These are phyloP conservation scores for Dryas alaskensis DNA, from an alignment of 306 rosid genomes.

Conservation along the genomic window DNA sequence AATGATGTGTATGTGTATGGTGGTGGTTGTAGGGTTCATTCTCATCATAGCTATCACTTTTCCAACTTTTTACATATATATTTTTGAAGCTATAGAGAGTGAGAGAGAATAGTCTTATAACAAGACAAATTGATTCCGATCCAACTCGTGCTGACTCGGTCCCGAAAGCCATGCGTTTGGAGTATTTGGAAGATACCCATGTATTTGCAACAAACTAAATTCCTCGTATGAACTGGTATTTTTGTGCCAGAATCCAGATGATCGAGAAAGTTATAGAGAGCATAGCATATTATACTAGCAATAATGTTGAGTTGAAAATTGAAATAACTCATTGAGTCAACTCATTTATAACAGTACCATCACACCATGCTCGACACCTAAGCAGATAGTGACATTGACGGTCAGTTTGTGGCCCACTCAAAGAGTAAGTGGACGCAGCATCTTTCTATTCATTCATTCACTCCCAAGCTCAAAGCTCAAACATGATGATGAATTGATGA, in stretches of 20 bases:
- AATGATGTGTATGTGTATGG: slow-evolving; percentile 35
- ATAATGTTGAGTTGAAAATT: neutral
- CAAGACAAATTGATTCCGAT: too few species aligned
- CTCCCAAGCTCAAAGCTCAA: neutral
- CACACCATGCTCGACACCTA: slow-evolving; percentile 23
- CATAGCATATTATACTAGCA: too few species aligned
- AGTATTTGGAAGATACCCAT: too few species aligned
- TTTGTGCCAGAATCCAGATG: too few species aligned
- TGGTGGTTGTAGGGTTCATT: slow-evolving; percentile 38
- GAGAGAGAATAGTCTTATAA: too few species aligned
- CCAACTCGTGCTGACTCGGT: too few species aligned
- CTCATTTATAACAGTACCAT: neutral
- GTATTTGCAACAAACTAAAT: too few species aligned
- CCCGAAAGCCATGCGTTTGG: too few species aligned
- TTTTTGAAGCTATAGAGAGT: too few species aligned
- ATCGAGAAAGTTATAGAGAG: too few species aligned
- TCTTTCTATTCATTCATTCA: slow-evolving; percentile 35
- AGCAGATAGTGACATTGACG: slow-evolving; percentile 47
- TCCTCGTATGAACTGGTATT: too few species aligned
- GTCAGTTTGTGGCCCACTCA: slow-evolving; percentile 47
- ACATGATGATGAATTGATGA: neutral
- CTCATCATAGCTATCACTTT: slow-evolving; percentile 27
- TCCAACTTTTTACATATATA: slow-evolving; percentile 27
- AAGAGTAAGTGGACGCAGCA: slow-evolving; percentile 71
- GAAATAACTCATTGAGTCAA: neutral